A percentile compares a stretch with the other conserved stretches of the same genome.
Evolutionary conservation across 805 yeast genomes (phyloP).

Genomic region (Allodekkera sacchari): DNA sequence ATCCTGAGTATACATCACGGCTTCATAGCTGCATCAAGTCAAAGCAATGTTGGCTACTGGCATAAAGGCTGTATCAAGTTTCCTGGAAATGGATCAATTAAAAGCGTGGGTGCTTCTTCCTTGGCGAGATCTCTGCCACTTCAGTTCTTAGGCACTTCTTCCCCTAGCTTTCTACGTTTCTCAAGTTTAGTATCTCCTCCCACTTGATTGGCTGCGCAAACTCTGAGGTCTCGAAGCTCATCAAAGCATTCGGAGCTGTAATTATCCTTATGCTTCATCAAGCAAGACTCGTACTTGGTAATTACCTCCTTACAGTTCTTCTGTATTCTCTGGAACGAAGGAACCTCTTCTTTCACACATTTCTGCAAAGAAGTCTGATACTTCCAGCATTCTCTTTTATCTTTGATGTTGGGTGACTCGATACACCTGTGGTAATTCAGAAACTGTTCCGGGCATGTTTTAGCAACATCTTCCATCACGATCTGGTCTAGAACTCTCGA

Average conservation of each 20-base stretch:
- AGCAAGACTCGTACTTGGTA: constrained; percentile 59
- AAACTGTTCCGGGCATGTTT: constrained; percentile 66
- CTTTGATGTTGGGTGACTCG: constrained; percentile 39
- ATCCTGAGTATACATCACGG: too few relatives aligned
- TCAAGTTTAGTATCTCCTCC: constrained; percentile 4
- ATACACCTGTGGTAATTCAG: constrained; percentile 69
- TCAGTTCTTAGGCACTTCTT: too few relatives aligned
- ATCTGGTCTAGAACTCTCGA: constrained; percentile 56
- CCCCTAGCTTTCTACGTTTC: neutral
- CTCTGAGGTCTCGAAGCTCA: constrained; percentile 47
- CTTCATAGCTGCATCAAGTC: too few relatives aligned
- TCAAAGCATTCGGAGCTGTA: constrained; percentile 42
- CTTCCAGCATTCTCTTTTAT: constrained; percentile 39
- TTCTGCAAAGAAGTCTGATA: constrained; percentile 50
- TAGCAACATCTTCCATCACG: constrained; percentile 71
- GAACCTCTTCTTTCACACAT: constrained; percentile 60
- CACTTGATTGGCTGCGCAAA: constrained; percentile 33
- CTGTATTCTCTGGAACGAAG: constrained; percentile 64
- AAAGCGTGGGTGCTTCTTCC: too few relatives aligned
- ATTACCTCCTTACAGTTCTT: constrained; percentile 49
- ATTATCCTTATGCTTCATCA: constrained; percentile 37
- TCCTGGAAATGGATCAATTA: too few relatives aligned
- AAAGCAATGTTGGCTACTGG: too few relatives aligned
- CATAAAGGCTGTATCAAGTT: too few relatives aligned
- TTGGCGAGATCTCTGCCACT: too few relatives aligned